Evolutionary conservation across 2,329 filamentous ascomycete species (phyloP).

Genomic region (Neonectria hederae): DNA sequence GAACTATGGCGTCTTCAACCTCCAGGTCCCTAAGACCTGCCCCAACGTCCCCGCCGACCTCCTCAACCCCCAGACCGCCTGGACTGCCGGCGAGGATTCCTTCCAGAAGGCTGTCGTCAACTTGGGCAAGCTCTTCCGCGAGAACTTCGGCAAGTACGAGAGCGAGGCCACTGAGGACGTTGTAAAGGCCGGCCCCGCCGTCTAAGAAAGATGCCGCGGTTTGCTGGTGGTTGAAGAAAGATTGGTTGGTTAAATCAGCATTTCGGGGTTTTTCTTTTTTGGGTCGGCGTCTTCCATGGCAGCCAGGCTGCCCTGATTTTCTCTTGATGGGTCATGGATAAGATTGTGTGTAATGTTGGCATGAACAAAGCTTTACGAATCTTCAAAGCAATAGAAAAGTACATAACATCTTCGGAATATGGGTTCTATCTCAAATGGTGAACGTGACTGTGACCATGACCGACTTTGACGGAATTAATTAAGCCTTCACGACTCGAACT

Average conservation of each 20-base stretch:
- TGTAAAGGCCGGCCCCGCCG: conserved; percentile 69
- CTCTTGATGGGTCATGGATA: conserved; percentile 33
- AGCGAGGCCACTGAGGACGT: conserved; percentile 84
- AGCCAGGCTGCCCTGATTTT: conserved; percentile 41
- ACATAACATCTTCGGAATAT: conserved; percentile 30
- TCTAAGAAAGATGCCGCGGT: conserved; percentile 38
- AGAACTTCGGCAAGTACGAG: conserved; percentile 98
- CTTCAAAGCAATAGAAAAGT: conserved; percentile 39
- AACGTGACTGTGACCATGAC: background rate
- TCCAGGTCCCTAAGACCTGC: conserved; percentile 92
- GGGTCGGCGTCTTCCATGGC: conserved; percentile 44
- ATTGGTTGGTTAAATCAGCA: conserved; percentile 36
- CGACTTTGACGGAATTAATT: too few species aligned
- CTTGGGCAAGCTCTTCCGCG: conserved; percentile 87
- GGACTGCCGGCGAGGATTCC: conserved; percentile 82
- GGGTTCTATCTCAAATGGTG: background rate
- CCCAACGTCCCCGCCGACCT: conserved; percentile 89
- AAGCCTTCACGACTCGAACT: too few species aligned
- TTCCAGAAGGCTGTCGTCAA: conserved; percentile 92
- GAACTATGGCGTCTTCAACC: conserved; percentile 95
- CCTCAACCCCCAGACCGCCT: conserved; percentile 92
- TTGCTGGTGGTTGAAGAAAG: conserved; percentile 6
- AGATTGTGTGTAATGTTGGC: conserved; percentile 43
- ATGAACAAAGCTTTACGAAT: conserved; percentile 39
- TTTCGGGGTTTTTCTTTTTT: conserved; percentile 39